These are phyloP conservation scores for Waltergamsia citrina DNA, from an alignment of 2,329 filamentous ascomycete species.

Conservation along the genomic window DNA sequence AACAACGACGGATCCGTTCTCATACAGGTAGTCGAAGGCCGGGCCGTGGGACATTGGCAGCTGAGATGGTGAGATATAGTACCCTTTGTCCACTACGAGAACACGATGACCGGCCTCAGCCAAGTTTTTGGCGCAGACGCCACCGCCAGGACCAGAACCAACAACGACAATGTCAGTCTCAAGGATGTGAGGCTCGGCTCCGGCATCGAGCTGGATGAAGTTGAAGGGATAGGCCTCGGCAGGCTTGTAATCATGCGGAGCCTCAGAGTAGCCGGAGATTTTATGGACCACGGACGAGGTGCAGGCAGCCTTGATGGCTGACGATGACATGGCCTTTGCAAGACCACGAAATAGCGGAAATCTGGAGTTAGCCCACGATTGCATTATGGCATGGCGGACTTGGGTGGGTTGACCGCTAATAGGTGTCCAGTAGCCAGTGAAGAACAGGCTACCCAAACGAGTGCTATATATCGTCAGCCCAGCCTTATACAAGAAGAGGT, in stretches of 20 bases:
- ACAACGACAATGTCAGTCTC: conserved; percentile 79
- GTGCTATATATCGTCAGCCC: conserved; percentile 33
- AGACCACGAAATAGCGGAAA: conserved; percentile 44
- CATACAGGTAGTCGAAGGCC: conserved; percentile 56
- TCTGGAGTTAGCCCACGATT: conserved; percentile 51
- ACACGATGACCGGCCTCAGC: conserved; percentile 68
- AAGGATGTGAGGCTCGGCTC: conserved; percentile 41
- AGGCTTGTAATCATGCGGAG: conserved; percentile 39
- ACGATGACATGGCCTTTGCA: conserved; percentile 41
- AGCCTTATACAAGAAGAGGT: background rate
- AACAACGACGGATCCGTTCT: conserved; percentile 50
- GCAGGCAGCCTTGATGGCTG: conserved; percentile 45
- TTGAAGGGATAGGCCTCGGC: conserved; percentile 44
- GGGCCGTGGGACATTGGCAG: conserved; percentile 64
- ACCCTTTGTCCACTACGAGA: conserved; percentile 73
- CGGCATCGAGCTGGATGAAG: conserved; percentile 48
- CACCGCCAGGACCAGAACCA: conserved; percentile 80
- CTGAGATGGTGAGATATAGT: conserved; percentile 62
- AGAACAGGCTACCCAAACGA: conserved; percentile 49
- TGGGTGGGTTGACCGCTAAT: conserved; percentile 51
- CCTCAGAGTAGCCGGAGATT: conserved; percentile 48
- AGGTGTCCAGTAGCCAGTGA: conserved; percentile 59
- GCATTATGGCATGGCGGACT: conserved; percentile 52
- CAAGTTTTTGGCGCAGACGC: conserved; percentile 70
- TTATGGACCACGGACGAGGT: conserved; percentile 43